A percentile compares a stretch with the other conserved stretches of the same genome.
Conservation (phyloP, 768 basidiomycete species). For the Tephrocybe sp. region DNA sequence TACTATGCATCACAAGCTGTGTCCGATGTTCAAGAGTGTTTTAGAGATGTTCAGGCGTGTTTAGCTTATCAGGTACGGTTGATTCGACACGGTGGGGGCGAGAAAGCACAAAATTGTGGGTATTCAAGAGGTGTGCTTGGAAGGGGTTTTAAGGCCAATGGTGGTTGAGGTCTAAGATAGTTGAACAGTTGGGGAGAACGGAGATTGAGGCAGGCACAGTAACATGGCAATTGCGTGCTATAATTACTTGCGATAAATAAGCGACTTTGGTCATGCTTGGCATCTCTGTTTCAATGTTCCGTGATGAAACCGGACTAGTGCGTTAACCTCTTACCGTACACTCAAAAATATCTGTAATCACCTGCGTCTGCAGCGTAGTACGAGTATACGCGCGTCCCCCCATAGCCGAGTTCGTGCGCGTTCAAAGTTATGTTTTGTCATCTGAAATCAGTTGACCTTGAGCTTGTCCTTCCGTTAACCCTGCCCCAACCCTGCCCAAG, state of each 20-base stretch:
- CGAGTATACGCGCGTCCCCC: too few species aligned
- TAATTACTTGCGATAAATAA: constrained; percentile 13
- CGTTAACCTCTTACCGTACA: too few species aligned
- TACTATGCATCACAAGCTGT: constrained; percentile 31
- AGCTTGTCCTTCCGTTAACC: too few species aligned
- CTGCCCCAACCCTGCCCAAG: too few species aligned
- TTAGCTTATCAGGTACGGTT: constrained; percentile 7
- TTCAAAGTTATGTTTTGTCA: too few species aligned
- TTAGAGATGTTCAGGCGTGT: constrained; percentile 1
- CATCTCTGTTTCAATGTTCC: background rate
- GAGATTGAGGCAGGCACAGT: constrained; percentile 9
- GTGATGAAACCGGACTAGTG: background rate
- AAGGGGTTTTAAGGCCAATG: background rate
- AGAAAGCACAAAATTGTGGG: background rate
- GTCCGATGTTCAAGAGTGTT: constrained; percentile 9
- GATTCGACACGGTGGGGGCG: background rate
- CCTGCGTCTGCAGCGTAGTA: too few species aligned
- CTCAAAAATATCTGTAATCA: too few species aligned
- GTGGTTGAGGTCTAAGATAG: constrained; percentile 1
- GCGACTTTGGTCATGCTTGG: constrained; percentile 14
- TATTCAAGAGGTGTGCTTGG: background rate
- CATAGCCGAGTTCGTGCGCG: too few species aligned
- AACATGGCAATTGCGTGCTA: constrained; percentile 13
- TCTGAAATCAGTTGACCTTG: too few species aligned
- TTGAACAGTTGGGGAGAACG: constrained; percentile 3